These are phyloP conservation scores for Prunus salicina DNA, from an alignment of 306 rosid species.

Conservation along the genomic window DNA sequence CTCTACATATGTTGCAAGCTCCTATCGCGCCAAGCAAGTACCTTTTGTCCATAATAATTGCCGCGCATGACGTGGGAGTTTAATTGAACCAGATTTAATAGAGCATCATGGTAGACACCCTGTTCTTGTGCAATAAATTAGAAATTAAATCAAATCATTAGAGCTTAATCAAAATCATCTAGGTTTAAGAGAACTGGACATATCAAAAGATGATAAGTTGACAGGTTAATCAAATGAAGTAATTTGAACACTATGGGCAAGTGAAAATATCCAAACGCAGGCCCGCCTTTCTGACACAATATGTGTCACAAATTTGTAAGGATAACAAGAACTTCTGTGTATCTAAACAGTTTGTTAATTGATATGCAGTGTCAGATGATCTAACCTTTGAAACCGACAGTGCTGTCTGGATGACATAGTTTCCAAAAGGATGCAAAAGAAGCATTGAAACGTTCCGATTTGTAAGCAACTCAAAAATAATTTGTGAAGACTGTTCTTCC, in stretches of 20 bases:
- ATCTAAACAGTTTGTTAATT: conserved; percentile 2
- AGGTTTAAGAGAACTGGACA: neutral
- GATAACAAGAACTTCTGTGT: neutral
- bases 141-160: neutral
- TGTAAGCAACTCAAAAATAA: conserved; percentile 44
- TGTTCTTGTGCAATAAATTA: conserved; percentile 17
- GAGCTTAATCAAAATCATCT: neutral
- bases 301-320: neutral
- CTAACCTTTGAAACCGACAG: conserved; percentile 48
- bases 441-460: conserved; percentile 35
- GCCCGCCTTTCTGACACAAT: neutral
- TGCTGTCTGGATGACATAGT: conserved; percentile 60
- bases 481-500: conserved; percentile 9
- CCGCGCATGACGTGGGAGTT: conserved; percentile 33
- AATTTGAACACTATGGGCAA: neutral
- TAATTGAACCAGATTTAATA: conserved; percentile 27
- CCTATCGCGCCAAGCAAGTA: conserved; percentile 39
- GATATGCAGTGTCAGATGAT: neutral
- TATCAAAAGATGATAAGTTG: conserved; percentile 1
- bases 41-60: conserved; percentile 48
- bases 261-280: neutral
- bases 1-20: conserved; percentile 10
- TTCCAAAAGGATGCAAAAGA: conserved; percentile 60
- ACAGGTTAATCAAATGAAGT: neutral
- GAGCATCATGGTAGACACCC: conserved; percentile 27